These are phyloP conservation scores for Lentinula boryana DNA, from an alignment of 768 basidiomycete genomes.

Conservation along the genomic window DNA sequence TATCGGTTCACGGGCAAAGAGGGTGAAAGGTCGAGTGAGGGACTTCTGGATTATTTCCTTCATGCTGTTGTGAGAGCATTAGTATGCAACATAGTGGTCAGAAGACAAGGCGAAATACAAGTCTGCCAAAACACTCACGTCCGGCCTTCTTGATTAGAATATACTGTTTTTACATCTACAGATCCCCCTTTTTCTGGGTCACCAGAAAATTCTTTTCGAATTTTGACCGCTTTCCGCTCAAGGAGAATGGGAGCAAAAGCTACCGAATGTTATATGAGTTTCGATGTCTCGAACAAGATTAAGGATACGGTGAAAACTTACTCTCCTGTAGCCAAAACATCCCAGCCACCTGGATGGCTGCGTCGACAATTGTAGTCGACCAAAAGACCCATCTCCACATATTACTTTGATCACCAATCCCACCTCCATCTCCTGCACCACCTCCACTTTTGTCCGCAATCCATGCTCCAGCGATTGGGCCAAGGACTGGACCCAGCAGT, in stretches of 20 bases:
- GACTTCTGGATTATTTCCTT: slow-evolving; percentile 40
- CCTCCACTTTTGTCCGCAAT: neutral
- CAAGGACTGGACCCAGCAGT: slow-evolving; percentile 55
- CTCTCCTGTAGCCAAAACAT: slow-evolving; percentile 60
- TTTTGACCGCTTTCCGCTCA: slow-evolving; percentile 42
- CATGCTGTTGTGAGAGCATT: neutral
- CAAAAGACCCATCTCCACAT: slow-evolving; percentile 80
- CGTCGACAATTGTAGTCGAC: slow-evolving; percentile 57
- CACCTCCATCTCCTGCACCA: slow-evolving; percentile 8
- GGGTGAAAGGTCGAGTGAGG: slow-evolving; percentile 57
- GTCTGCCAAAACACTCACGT: neutral
- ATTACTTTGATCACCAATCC: slow-evolving; percentile 47
- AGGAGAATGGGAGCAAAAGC: slow-evolving; percentile 40
- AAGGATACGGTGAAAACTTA: slow-evolving; percentile 25
- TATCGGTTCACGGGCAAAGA: slow-evolving; percentile 60
- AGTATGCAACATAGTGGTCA: neutral
- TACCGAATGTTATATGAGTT: slow-evolving; percentile 16
- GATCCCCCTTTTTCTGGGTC: slow-evolving; percentile 32
- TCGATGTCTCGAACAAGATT: slow-evolving; percentile 11
- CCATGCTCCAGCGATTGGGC: slow-evolving; percentile 63
- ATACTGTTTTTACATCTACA: slow-evolving; percentile 40
- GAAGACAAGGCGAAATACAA: neutral
- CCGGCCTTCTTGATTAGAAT: slow-evolving; percentile 22
- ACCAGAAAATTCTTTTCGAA: slow-evolving; percentile 37
- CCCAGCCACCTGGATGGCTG: slow-evolving; percentile 46